phyloP scores from a whole-genome alignment of 768 basidiomycete genomes.

The Epithele typhae region DNA sequence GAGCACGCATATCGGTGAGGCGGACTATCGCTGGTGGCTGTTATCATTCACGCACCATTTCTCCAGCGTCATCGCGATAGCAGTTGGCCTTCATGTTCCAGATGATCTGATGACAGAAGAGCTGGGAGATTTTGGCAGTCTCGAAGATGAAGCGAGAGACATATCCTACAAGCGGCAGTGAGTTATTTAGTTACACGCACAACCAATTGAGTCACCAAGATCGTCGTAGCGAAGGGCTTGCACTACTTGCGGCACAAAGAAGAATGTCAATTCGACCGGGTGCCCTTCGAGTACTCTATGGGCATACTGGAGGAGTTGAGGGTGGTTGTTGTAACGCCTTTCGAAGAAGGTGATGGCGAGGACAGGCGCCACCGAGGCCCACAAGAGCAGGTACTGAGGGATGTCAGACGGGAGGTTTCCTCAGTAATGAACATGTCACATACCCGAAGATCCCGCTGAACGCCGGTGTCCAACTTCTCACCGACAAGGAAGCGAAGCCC shows the following conservation, averaged over 20 bases:
- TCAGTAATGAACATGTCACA: constrained; percentile 5
- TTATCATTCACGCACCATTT: constrained; percentile 52
- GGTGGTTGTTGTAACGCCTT: constrained; percentile 76
- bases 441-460: constrained; percentile 75
- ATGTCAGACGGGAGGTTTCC: not conserved
- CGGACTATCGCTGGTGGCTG: too few species aligned
- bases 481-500: constrained; percentile 79
- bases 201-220: constrained; percentile 49
- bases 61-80: constrained; percentile 85
- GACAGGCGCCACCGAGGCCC: constrained; percentile 85
- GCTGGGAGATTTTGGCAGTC: constrained; percentile 93
- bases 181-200: not conserved
- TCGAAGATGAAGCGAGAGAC: constrained; percentile 95
- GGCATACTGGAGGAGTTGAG: constrained; percentile 89
- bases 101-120: constrained; percentile 99
- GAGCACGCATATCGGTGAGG: not conserved
- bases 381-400: constrained; percentile 75
- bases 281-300: constrained; percentile 94
- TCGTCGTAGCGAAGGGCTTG: constrained; percentile 91
- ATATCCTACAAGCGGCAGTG: constrained; percentile 55
- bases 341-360: constrained; percentile 83
- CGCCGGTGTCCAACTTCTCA: constrained; percentile 52
- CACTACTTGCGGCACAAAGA: constrained; percentile 98
- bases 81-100: constrained; percentile 99
- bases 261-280: constrained; percentile 92